Conservation (phyloP, 139 green algal genomes). For the Monoraphidium neglectum region DNA sequence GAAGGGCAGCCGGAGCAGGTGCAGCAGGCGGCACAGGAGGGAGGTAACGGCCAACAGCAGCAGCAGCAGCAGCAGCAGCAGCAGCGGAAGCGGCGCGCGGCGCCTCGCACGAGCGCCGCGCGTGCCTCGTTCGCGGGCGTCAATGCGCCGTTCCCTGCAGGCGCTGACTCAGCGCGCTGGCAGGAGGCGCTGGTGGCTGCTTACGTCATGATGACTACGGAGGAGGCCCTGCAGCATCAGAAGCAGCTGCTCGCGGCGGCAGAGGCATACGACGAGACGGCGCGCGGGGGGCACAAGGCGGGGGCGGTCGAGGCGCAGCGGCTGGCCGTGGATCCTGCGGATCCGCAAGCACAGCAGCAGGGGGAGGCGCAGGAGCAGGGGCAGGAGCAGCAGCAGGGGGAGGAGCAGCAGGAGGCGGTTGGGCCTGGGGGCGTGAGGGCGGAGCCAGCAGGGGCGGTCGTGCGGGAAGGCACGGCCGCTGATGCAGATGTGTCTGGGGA, state of each 20-base stretch:
- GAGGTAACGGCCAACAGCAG: conserved; percentile 7
- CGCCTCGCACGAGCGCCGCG: neutral
- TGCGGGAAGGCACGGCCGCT: too few species aligned
- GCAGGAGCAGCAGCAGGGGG: too few species aligned
- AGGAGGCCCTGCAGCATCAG: neutral
- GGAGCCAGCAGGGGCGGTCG: too few species aligned
- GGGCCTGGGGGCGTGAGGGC: too few species aligned
- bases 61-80: neutral
- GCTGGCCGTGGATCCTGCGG: too few species aligned
- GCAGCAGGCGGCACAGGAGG: neutral
- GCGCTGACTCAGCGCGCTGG: conserved; percentile 4
- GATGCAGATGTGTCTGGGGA: too few species aligned
- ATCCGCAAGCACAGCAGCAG: too few species aligned
- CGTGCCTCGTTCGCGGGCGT: conserved; percentile 4
- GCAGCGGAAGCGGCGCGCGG: neutral
- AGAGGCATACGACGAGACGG: too few species aligned
- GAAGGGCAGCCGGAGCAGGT: neutral
- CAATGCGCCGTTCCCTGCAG: conserved; percentile 9
- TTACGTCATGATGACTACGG: neutral
- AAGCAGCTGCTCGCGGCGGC: neutral
- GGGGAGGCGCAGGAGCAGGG: too few species aligned
- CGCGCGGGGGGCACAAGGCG: too few species aligned
- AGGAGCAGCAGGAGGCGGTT: too few species aligned
- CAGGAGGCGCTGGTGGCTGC: neutral
- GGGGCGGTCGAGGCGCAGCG: too few species aligned